Base-by-base conservation (phyloP, 2,329 filamentous ascomycete species). In the Paecilomyces dactylethromorphus region DNA sequence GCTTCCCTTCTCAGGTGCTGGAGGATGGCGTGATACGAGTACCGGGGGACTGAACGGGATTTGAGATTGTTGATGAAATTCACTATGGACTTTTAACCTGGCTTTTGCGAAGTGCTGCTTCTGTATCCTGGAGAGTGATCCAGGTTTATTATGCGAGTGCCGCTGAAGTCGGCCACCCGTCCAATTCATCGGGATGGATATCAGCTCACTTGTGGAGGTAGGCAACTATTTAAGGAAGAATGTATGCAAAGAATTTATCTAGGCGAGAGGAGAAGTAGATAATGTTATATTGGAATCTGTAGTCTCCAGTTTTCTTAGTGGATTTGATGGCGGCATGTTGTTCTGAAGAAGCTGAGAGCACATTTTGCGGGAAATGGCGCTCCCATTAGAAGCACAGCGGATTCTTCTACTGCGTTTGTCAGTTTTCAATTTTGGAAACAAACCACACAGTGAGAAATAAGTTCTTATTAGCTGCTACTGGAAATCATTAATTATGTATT, bases 111-210 rank as follows among this genome's bases (percentile, higher is more conserved):
- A 74, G 39, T 68, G 68, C 50, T 71, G 68, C 58, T 65, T 74
- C 64, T 72, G 69, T 32, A 59, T 58, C 53, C 66, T 69, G 56
- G 65, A 63, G 6, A 65, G 53, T 5, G 62, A 63, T 49, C 67
- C 65, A 50, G 67, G 60, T 39, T 64, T 71, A 58, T 65, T 66
- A 56, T 67, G 69, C 12, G 74, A 74, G 63, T 77, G 71, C 39
- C 76, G 75, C 55, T 71, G 71, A 24, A 79, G 66, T 56, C 71
- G 72, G 32, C 76, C 76, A 57, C 76, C 76, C 24, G 73, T 78
- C 76, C 77, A 78, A 58, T 78, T 78, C 77, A 79, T 79, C 26
- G 13, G 50, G 24, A 29, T 29, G 3, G 12, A 24, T 3, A 52
- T 56, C 8, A 8, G 54, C 33, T 45, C 15, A 45, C 6, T 56